Conservation (phyloP, 2,329 filamentous ascomycete genomes). For the Neoarthrinium moseri region DNA sequence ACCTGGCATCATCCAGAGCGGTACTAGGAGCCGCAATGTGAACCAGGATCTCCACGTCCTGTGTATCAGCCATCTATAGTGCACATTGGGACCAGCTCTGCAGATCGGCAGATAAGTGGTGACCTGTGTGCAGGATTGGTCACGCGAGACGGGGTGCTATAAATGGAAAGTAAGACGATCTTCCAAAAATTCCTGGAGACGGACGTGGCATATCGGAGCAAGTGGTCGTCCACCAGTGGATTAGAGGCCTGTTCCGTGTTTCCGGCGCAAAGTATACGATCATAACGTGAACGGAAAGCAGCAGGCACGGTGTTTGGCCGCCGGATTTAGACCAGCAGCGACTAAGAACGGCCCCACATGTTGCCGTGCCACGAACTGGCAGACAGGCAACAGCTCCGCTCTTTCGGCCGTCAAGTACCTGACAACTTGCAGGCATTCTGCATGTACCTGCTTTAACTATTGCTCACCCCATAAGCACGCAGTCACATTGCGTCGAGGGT, state of each 20-base stretch:
- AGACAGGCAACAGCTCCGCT: neutral
- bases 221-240: neutral
- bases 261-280: neutral
- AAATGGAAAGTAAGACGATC: neutral
- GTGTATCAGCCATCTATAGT: slow-evolving; percentile 23
- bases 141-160: neutral
- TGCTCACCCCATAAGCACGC: neutral
- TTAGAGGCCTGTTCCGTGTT: neutral
- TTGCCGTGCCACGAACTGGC: neutral
- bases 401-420: too few species aligned
- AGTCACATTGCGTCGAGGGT: neutral
- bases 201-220: neutral
- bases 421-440: neutral
- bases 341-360: too few species aligned
- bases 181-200: neutral
- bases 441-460: neutral
- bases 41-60: slow-evolving; percentile 52
- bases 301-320: slow-evolving; percentile 1
- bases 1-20: slow-evolving; percentile 44
- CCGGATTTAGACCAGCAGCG: too few species aligned
- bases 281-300: neutral
- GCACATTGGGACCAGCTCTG: neutral
- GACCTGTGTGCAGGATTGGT: too few species aligned
- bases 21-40: slow-evolving; percentile 53
- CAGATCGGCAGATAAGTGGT: too few species aligned